These are phyloP conservation scores for Eugenia klotzschiana DNA, from an alignment of 441 rosid species.

Conservation along the genomic window DNA sequence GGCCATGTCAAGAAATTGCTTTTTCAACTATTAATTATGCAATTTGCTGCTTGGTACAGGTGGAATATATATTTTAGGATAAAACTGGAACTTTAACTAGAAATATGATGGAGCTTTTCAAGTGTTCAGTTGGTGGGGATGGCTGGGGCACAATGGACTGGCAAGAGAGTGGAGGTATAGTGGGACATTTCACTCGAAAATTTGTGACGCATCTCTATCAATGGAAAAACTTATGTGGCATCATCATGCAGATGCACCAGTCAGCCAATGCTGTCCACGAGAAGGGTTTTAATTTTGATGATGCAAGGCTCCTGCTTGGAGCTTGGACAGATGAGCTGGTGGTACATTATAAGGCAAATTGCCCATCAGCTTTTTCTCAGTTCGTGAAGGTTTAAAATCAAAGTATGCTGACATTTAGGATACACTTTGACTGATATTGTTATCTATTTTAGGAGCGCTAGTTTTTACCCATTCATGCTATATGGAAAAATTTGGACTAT, in stretches of 20 bases:
- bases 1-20: background rate
- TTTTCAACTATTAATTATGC: background rate
- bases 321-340: conserved; percentile 67
- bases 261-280: conserved; percentile 45
- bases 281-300: conserved; percentile 97
- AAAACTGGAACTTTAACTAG: conserved; percentile 98
- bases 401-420: background rate
- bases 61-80: conserved; percentile 95
- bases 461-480: background rate
- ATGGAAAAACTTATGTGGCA: background rate
- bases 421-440: background rate
- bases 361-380: background rate
- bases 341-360: background rate
- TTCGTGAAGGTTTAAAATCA: background rate
- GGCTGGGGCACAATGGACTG: conserved; percentile 66
- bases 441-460: background rate
- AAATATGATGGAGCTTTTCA: conserved; percentile 98
- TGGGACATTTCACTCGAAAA: conserved; percentile 9
- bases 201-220: conserved; percentile 41
- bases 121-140: conserved; percentile 98
- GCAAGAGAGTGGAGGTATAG: conserved; percentile 9
- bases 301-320: conserved; percentile 71
- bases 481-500: background rate
- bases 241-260: conserved; percentile 27
- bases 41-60: conserved; percentile 34